Conservation (phyloP, 2,329 filamentous ascomycete species). For the Aspergillus tanneri region DNA sequence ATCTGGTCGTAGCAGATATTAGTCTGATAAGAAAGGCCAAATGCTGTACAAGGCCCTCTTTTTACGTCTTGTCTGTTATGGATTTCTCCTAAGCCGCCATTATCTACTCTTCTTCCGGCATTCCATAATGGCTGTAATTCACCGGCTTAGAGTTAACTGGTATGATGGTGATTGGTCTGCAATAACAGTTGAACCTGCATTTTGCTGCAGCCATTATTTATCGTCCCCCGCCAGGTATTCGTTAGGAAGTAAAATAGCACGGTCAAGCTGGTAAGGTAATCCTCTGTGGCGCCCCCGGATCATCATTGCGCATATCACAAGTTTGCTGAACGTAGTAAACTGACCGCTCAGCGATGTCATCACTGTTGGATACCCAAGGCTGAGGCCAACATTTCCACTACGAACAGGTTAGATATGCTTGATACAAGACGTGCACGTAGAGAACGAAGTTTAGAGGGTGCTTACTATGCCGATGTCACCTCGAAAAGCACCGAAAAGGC, state of each 20-base stretch:
- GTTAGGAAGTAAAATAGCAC: constrained; percentile 37
- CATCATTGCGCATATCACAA: constrained; percentile 58
- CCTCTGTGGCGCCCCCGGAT: constrained; percentile 56
- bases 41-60: too few species aligned
- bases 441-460: not conserved
- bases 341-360: constrained; percentile 39
- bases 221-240: too few species aligned
- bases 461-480: constrained; percentile 42
- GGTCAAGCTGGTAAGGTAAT: constrained; percentile 56
- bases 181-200: too few species aligned
- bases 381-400: constrained; percentile 37
- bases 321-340: constrained; percentile 53
- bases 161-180: too few species aligned
- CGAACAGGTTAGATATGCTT: constrained; percentile 11
- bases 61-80: too few species aligned
- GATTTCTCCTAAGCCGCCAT: too few species aligned
- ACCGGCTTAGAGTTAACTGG: too few species aligned
- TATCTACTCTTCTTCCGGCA: too few species aligned
- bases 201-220: too few species aligned
- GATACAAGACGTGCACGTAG: not conserved
- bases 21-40: too few species aligned
- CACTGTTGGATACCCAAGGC: constrained; percentile 32
- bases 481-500: constrained; percentile 57
- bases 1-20: too few species aligned
- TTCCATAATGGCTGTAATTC: too few species aligned